Evolutionary conservation across 2,329 filamentous ascomycete species (phyloP).

Genomic region (Microcyclospora tardicrescens): DNA sequence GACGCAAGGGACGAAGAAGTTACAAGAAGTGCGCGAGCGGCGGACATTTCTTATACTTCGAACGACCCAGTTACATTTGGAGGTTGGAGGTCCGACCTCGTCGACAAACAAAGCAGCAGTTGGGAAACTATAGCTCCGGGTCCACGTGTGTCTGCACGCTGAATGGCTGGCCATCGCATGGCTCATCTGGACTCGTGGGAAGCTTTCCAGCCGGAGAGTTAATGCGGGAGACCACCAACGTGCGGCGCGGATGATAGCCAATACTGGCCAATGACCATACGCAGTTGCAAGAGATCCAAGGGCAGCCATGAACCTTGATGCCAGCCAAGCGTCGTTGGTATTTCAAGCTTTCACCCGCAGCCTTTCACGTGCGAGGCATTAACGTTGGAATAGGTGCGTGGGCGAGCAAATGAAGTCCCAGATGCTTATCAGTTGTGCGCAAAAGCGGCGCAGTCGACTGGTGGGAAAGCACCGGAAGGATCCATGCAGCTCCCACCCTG

Average conservation of each 20-base stretch:
- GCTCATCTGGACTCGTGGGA: no score
- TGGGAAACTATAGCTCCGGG: no score
- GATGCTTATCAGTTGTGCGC: constrained; percentile 3
- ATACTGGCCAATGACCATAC: neutral
- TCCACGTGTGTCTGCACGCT: no score
- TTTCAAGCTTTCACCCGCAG: neutral
- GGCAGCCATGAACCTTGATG: neutral
- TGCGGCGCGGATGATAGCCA: neutral
- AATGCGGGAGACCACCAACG: neutral
- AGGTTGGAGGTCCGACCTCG: no score
- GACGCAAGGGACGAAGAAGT: no score
- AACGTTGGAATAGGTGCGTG: neutral
- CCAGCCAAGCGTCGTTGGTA: no score
- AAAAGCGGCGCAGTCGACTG: no score
- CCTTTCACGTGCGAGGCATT: neutral
- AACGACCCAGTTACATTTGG: neutral
- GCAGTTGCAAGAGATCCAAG: neutral
- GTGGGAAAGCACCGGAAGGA: no score
- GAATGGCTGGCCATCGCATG: no score
- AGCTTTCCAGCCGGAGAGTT: no score
- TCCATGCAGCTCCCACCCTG: no score
- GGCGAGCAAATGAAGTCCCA: constrained; percentile 1
- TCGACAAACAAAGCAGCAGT: no score
- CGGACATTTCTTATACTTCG: neutral
- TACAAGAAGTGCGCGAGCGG: neutral